Base-by-base conservation (phyloP, 371 early-diverging fungal species). In the Mortierella sp. region DNA sequence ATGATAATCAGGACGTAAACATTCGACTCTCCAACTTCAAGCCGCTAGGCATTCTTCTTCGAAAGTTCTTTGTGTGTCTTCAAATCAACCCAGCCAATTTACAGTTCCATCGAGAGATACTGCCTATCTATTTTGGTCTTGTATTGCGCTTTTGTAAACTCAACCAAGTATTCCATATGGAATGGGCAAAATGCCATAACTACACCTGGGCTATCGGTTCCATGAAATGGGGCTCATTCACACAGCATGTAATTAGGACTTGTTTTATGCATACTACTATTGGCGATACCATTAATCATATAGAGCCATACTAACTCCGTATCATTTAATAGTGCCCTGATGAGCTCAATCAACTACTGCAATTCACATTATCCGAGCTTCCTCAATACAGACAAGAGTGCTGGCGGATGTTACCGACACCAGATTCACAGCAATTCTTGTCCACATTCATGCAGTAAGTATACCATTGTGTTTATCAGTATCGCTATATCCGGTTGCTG, bases 41-140 rank as follows among this genome's bases (percentile, higher is more conserved):
- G 45, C 70, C 69, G 4, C 33, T 72, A 7, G 67, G 82, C 32
- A 16, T 41, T 15, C 58, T 81, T 2, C 60, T 81, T 7, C 69
- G 76, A n/a, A 67, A 60, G 50, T 81, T 76, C 58, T 81, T 58
- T 60, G 82, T 81, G 5, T 81, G 76, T 53, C 76, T 81, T 19
- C 82, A 81, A 64, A 28, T 65, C 47, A 76, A 70, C 50, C 70
- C 61, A 4, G 47, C 13, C 8, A 81, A 72, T 53, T 36, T 72
- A 0, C 72, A 72, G 41, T 81, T 72, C 58, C 82, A 81, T 57
- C 66, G 67, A 3, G 82, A 81, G 38, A 33, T 69, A 21, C 62
- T 81, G 6, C 82, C 82, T n/a, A 72, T 81, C 19, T 81, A 81
- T 47, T 81, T 81, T 57, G 82, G 76, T 4, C 72, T 81, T 1